Base-by-base conservation (phyloP, 768 basidiomycete species). In the Tulasnella sp. region DNA sequence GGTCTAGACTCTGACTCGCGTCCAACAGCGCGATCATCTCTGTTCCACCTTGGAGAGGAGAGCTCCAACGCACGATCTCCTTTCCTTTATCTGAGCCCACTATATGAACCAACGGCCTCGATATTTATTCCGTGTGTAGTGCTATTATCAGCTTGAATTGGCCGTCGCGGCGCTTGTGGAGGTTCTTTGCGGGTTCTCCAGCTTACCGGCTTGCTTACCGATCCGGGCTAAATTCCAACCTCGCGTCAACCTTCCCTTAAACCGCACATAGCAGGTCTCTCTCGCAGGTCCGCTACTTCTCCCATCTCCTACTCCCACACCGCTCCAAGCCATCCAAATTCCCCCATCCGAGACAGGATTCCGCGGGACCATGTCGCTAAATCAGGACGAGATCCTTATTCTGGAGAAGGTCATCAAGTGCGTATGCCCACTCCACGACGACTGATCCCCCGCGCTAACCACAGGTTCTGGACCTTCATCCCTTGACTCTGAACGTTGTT, bases 351-450 rank as follows among this genome's bases (percentile, higher is more conserved):
- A 38, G 12, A 34, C 29, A 37, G 42, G 52, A 49, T 38, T 58
- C 42, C 42, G n/a, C 73, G 45, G 52, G 36, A 76, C 58, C 67
- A 76, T 76, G 75, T 76, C 75, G 38, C 75, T 76, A 40, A 76
- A 76, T 40, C 75, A 58, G 81, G 81, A 85, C 91, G 97, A 99
- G 85, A 86, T 96, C 78, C 91, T 93, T 77, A 94, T 99, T 83
- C 91, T 99, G 81, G 97, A 99, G 87, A 88, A 92, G 38, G 89
- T 99, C 79, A 95, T 97, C 84, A 92, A 93, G 95, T 95, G 79
- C 71, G 85, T 82, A 14, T 29, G 25, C 1, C 42, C 45, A 25
- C 25, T 31, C 54, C 58, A 25, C 76, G 40, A 9, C 69, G 39
- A n/a, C 39, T 7, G 36, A 36, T 45, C 29, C 40, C 73, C 73